Evolutionary conservation across 768 basidiomycete species (phyloP), one percentile per base, ranked within the genome.

Genomic region (Rhodotorula sphaerocarpa): DNA sequence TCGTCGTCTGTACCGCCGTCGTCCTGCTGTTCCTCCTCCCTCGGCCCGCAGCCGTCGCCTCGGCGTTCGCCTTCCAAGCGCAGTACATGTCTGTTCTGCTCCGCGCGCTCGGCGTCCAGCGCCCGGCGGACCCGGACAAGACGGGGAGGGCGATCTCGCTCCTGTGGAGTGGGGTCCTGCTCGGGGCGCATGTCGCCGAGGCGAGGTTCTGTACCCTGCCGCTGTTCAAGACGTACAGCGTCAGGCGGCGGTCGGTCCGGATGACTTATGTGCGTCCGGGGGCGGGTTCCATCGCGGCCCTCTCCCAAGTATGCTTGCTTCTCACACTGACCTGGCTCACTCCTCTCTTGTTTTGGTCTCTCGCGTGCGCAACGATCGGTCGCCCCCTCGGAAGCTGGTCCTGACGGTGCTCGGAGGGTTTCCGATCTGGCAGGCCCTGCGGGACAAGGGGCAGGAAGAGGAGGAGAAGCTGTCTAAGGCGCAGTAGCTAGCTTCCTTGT

Each of bases 361-460:
- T 47, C 27, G 11, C 27, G 2, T 28, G 27, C 30, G 1, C 27
- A 6, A 36, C 36, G 48, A 42, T 30, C 14, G 5, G 7, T 39
- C 48, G 16, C 7, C 44, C 16, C 27, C 5, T 11, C 34, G 14
- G 59, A 42, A 62, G 61, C 12, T 15, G 1, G 15, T 36, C 7
- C 33, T 55, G 4, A 56, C 55, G 12, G 6, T 62, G 14, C 2
- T 56, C 7, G 48, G 54, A 7, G 61, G 61, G 27, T 55, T 62
- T 55, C 61, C 61, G 50, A 31, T 51, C 12, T 51, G 50, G 50
- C 23, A 41, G 36, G 15, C 33, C 9, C 21, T 57, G 46, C 18
- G 56, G 21, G 34, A 46, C 36, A n/a, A 34, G 46, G 56, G 56
- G 25, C 36, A 48, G 36, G 12, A 5, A 5, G 56, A 48, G 56